These are phyloP conservation scores for Brasenia schreberi DNA, from an alignment of 164 flowering plant genomes.

Conservation along the genomic window DNA sequence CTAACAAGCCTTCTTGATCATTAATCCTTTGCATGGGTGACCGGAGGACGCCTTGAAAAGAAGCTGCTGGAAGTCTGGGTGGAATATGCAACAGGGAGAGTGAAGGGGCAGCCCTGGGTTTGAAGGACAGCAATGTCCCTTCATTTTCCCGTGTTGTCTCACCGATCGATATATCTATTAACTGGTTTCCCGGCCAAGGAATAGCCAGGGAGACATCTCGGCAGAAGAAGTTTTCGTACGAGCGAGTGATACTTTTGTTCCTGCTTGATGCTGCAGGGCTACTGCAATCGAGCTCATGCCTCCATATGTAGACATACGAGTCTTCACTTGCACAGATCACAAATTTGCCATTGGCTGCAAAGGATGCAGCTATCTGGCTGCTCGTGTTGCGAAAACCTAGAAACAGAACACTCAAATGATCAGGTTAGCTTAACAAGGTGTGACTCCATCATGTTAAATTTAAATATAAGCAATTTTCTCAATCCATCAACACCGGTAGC, in stretches of 20 bases:
- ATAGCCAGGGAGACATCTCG: conserved; percentile 84
- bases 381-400: conserved; percentile 86
- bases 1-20: conserved; percentile 18
- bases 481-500: too few relatives aligned
- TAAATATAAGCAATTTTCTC: too few relatives aligned
- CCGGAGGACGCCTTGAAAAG: conserved; percentile 30
- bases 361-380: conserved; percentile 90
- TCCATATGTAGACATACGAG: conserved; percentile 89
- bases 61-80: conserved; percentile 27
- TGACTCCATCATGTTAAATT: too few relatives aligned
- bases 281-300: conserved; percentile 57
- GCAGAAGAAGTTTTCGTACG: conserved; percentile 86
- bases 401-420: not conserved
- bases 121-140: conserved; percentile 12
- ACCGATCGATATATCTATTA: not conserved
- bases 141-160: conserved; percentile 19
- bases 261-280: conserved; percentile 27
- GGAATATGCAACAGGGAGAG: conserved; percentile 20
- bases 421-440: not conserved
- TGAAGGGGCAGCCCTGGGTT: conserved; percentile 18
- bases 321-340: conserved; percentile 95
- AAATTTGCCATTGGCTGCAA: conserved; percentile 71
- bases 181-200: conserved; percentile 76
- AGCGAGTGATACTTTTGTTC: conserved; percentile 61
- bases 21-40: conserved; percentile 16